Evolutionary conservation across 345 rosid species (phyloP).

Genomic region (Acer negundo): DNA sequence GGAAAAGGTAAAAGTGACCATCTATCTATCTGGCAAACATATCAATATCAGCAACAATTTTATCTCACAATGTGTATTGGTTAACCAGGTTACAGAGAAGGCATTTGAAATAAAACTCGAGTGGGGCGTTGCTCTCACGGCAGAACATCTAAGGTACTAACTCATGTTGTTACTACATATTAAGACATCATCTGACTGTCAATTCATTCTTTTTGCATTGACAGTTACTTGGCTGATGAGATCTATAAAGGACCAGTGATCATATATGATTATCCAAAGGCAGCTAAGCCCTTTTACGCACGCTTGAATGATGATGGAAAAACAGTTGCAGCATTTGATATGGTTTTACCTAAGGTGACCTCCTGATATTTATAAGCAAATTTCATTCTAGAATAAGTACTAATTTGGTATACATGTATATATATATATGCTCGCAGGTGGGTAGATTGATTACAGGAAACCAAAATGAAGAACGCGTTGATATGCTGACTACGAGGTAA

Average conservation of each 20-base stretch:
- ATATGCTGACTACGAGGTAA: slow-evolving; percentile 52
- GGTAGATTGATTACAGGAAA: slow-evolving; percentile 71
- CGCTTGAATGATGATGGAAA: slow-evolving; percentile 69
- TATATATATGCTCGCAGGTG: slow-evolving; percentile 47
- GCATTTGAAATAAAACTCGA: slow-evolving; percentile 55
- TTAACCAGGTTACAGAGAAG: slow-evolving; percentile 47
- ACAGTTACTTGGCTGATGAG: slow-evolving; percentile 77
- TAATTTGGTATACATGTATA: slow-evolving; percentile 8
- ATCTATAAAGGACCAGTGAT: slow-evolving; percentile 60
- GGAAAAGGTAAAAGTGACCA: slow-evolving; percentile 45
- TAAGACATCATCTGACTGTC: not conserved
- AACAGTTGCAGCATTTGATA: slow-evolving; percentile 91
- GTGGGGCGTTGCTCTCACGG: slow-evolving; percentile 65
- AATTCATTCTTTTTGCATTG: slow-evolving; percentile 5
- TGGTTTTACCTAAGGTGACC: slow-evolving; percentile 80
- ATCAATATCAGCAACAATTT: not conserved
- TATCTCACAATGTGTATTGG: not conserved
- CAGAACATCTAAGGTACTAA: slow-evolving; percentile 79
- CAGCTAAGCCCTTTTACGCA: slow-evolving; percentile 58
- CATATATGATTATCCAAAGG: slow-evolving; percentile 67
- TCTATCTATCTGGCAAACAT: not conserved
- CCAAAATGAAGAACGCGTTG: slow-evolving; percentile 83
- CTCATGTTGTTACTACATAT: not conserved
- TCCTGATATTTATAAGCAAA: not conserved
- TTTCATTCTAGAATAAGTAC: not conserved